phyloP scores from a whole-genome alignment of 2,329 filamentous ascomycete genomes.

The Didymella lethalis region DNA sequence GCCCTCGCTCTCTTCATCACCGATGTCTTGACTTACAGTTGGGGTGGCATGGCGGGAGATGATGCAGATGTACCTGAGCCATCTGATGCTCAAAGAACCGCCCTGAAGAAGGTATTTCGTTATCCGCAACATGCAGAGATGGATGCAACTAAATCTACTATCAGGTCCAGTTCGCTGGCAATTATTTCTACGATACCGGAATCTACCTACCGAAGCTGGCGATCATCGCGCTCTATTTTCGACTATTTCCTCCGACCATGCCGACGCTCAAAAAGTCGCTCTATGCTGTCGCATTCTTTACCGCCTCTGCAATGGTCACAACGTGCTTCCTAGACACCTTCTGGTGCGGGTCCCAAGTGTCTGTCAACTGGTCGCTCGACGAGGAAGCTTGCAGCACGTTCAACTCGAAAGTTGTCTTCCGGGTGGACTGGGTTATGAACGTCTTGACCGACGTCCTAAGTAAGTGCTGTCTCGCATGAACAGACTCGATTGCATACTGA shows the following conservation, averaged over 20 bases:
- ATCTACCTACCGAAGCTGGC: constrained; percentile 33
- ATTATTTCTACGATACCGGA: constrained; percentile 31
- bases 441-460: constrained; percentile 25
- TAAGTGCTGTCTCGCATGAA: constrained; percentile 1
- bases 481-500: background rate
- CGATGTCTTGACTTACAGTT: constrained; percentile 31
- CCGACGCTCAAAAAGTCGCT: constrained; percentile 27
- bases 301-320: constrained; percentile 23
- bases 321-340: constrained; percentile 31
- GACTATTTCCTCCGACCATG: constrained; percentile 29
- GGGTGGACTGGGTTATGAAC: constrained; percentile 29
- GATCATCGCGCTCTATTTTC: constrained; percentile 28
- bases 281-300: constrained; percentile 21
- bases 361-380: constrained; percentile 32
- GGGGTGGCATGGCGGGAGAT: constrained; percentile 29
- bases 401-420: constrained; percentile 30
- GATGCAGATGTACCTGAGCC: constrained; percentile 13
- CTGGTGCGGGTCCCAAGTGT: constrained; percentile 29
- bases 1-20: constrained; percentile 29
- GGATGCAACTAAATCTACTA: background rate
- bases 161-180: constrained; percentile 32
- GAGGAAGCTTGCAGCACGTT: constrained; percentile 30
- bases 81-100: constrained; percentile 16
- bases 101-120: constrained; percentile 28
- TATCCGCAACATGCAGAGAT: background rate